Base-by-base conservation (phyloP, 2,329 filamentous ascomycete species). In the Pseudogymnoascus sp. region DNA sequence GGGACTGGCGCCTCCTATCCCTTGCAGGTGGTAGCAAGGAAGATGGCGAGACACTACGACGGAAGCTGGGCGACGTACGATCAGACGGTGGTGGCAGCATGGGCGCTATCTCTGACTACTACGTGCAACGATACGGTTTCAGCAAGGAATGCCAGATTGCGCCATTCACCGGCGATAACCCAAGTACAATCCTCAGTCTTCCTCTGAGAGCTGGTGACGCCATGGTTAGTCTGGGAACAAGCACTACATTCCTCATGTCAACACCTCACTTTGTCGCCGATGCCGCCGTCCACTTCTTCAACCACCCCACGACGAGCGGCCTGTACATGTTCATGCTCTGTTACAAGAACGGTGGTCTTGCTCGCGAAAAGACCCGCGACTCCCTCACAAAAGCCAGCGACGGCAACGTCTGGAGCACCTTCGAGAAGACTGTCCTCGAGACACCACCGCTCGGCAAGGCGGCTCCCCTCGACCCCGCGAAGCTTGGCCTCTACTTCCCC, bases 251-350 rank as follows among this genome's bases (percentile, higher is more conserved):
- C 79, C 84, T 99, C 63, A 97, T 97, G 93, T 91, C 89, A 70
- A 97, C 94, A 4, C 86, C 90, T n/a, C 81, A 84, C 68, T 97
- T 96, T 80, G 87, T 87, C 72, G 91, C 94, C 2, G 88, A 97
- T 70, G 89, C 91, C 2, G 84, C 89, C 6, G 96, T 96, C 71
- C 94, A 99, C 78, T 96, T 97, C 80, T 95, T 97, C 83, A 96
- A 97, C 78, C 92, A 97, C 74, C 94, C 94, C 1, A 94, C 91
- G 47, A 96, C 91, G 0, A 78, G 86, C 0, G 91, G 89, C 1
- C 83, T 97, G 63, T 97, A 96, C 81, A 97, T 99, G 94, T 97
- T 99, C 76, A 99, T 99, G 94, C 85, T 99, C 35, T 99, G 94
- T 81, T 99, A 97, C 80, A 97, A 97, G 77, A 99, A 99, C 75